Conservation (phyloP, 257 asterid genomes). For the Anisodus tanguticus region DNA sequence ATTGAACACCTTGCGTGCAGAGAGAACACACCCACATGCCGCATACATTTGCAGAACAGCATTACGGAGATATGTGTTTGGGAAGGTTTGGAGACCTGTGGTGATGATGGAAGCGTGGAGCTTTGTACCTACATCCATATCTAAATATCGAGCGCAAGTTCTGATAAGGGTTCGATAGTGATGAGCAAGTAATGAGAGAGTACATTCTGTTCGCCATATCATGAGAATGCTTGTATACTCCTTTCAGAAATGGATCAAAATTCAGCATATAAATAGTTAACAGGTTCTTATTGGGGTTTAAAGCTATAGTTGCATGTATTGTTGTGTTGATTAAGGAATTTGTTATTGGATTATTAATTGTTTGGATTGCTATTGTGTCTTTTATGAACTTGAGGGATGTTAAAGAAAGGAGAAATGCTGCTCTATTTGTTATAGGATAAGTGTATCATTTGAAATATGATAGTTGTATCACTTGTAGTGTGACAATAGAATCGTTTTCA, state of each 20-base stretch:
- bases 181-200: conserved; percentile 55
- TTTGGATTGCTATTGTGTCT: too few species aligned
- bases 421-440: too few species aligned
- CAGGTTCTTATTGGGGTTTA: too few species aligned
- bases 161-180: conserved; percentile 64
- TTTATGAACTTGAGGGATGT: too few species aligned
- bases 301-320: too few species aligned
- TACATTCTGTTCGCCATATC: conserved; percentile 43
- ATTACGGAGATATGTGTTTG: conserved; percentile 59
- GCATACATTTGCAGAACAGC: conserved; percentile 69
- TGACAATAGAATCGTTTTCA: too few species aligned
- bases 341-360: too few species aligned
- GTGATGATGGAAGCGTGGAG: conserved; percentile 70
- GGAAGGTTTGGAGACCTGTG: conserved; percentile 51
- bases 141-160: conserved; percentile 54
- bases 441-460: too few species aligned
- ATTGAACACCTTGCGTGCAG: conserved; percentile 71
- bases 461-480: too few species aligned
- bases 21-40: conserved; percentile 44
- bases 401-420: too few species aligned
- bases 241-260: neutral
- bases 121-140: conserved; percentile 54
- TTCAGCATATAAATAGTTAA: neutral
- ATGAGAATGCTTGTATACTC: neutral
- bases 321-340: too few species aligned